Evolutionary conservation across 2,329 filamentous ascomycete species (phyloP), one percentile per base, ranked within the genome.

Genomic region (Venturia carpophila): DNA sequence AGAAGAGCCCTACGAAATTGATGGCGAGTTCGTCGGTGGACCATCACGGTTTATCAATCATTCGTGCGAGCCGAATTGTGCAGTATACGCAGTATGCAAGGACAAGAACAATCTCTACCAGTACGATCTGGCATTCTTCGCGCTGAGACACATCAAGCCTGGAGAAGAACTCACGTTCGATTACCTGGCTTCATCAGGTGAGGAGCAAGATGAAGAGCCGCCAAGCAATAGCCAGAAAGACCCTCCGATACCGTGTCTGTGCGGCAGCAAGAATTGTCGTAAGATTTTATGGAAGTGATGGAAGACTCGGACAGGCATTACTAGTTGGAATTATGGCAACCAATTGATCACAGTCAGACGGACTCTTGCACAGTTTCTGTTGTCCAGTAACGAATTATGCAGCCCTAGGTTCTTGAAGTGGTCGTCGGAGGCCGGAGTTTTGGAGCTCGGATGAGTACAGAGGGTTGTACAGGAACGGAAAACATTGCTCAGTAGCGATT

Each of bases 11-110:
- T 82, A 79, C 66, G 77, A 82, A 0, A 77, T 83, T 0, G 82
- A 84, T 64, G 91, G 91, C 13, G 87, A 92, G 73, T 89, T 88
- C 73, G 85, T 87, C 79, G 89, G 90, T 0, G 89, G 89, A 0
- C 88, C 89, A 0, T 90, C 89, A 0, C 83, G 90, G 2, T 94
- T 93, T 74, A 89, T 93, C 73, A 94, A 94, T 70, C 90, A 94
- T 73, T 89, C 84, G 1, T 93, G 90, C 73, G 84, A 90, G 5
- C 90, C 90, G 0, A 93, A 92, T 71, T 82, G 91, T 71, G 81
- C 88, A 17, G 90, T 92, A 67, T 93, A 92, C 74, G 89, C 88
- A 0, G 85, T 91, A 0, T 88, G 90, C 1, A 89, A 88, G 62
- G 90, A 92, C 71, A 87, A 90, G 67, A 84, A 88, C 0, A 88